Base-by-base conservation (phyloP, 164 flowering plant species). In the Cinnamomum chago region DNA sequence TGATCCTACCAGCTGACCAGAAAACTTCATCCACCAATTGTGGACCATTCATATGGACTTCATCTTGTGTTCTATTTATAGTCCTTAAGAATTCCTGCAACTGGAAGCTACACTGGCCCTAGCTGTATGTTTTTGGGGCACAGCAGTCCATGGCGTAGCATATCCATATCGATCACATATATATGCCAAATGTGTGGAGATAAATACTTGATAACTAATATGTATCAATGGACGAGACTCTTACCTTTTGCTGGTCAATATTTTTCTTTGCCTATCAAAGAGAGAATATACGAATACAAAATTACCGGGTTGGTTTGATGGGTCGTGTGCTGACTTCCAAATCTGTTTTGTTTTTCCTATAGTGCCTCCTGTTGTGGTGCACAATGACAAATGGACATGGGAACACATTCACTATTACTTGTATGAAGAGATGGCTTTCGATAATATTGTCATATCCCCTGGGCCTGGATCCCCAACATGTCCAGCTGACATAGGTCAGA, bases 401-500 rank as follows among this genome's bases (percentile, higher is more conserved):
- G 83, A 93, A 74, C 90, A 88, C 11, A 69, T 87, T 80, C 81
- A 69, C 73, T 83, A 88, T 77, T 82, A 81, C 74, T 82, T 95
- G 80, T 93, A 91, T 79, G 86, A 91, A 78, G 94, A 90, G 58
- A 86, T 80, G 71, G 92, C 92, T 75, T 95, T 95, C 77, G 98
- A 95, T 78, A 95, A 95, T 81, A 89, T 95, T 84, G 97, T 95
- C 73, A 90, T 96, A 84, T 96, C 99, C 67, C 99, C 99, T 69
- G 99, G 99, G 73, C 99, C 99, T 84, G 99, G 99, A 70, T 86
- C 99, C 77, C 99, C 99, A 23, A 74, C 86, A 68, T 89, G 95
- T 78, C 82, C 93, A 17, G 83, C 80, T 22, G 99, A 96, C 83
- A 92, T 96, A 87, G 99, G 99, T 96, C 52, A 77, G 84, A 65